Conservation (phyloP, 148 eudicot genomes). For the Vaccinium corymbosum region DNA sequence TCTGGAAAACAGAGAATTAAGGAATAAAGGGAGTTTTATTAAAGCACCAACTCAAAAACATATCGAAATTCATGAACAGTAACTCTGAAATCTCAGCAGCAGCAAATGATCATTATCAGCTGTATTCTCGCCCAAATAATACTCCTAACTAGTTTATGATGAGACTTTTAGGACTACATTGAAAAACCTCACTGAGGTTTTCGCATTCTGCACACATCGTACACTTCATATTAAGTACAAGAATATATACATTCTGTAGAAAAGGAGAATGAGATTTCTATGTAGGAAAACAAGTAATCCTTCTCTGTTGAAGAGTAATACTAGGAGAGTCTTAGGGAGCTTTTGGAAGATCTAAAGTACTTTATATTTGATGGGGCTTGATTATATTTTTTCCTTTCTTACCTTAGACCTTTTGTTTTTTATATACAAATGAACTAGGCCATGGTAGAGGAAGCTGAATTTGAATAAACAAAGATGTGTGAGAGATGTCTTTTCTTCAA, state of each 20-base stretch:
- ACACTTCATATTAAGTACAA: neutral
- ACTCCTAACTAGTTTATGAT: neutral
- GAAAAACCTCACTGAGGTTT: neutral
- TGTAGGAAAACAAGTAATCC: neutral
- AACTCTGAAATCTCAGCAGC: neutral
- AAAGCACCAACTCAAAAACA: slow-evolving; percentile 6
- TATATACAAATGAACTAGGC: neutral
- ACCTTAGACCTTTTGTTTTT: neutral
- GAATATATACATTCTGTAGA: neutral
- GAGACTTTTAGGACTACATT: neutral
- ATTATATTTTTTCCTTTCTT: slow-evolving; percentile 4
- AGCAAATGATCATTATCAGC: neutral
- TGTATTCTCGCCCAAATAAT: neutral
- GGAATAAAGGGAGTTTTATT: slow-evolving; percentile 3
- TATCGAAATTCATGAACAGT: neutral
- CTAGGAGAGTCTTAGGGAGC: neutral
- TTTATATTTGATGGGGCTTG: neutral
- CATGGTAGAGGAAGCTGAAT: neutral
- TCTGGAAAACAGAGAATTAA: slow-evolving; percentile 31
- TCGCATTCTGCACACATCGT: neutral
- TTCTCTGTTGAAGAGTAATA: neutral
- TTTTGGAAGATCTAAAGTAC: neutral
- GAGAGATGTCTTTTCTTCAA: neutral
- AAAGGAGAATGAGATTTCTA: neutral
- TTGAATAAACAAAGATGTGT: neutral